phyloP scores from a whole-genome alignment of 306 rosid genomes.

The Morella rubra region DNA sequence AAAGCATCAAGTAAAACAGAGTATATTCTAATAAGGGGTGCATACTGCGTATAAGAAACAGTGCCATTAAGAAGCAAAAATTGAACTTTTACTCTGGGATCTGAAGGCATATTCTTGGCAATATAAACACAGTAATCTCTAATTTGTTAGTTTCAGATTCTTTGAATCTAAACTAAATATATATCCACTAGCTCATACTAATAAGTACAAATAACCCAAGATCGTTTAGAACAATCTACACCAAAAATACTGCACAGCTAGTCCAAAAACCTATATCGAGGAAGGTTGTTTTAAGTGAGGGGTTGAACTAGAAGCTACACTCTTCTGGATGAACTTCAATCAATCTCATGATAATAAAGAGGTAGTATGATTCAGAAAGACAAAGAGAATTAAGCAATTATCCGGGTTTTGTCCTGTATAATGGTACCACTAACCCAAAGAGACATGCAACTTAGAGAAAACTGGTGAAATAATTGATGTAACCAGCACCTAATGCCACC shows the following conservation, averaged over 20 bases:
- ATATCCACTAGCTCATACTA: not conserved
- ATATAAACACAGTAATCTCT: not conserved
- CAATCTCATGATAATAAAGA: not conserved
- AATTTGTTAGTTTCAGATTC: not conserved
- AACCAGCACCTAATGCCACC: not conserved
- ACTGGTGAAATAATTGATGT: not conserved
- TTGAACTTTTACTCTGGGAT: not conserved
- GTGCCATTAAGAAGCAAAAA: not conserved
- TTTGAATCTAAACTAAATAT: constrained; percentile 2
- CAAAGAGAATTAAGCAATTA: not conserved
- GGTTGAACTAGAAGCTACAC: not conserved
- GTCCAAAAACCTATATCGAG: not conserved
- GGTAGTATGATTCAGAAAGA: not conserved
- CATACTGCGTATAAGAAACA: not conserved
- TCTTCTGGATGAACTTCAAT: not conserved
- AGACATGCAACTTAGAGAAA: not conserved
- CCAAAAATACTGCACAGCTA: not conserved
- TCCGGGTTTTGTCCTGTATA: not conserved
- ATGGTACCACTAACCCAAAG: not conserved
- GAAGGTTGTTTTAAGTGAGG: not conserved
- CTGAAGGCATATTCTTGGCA: not conserved
- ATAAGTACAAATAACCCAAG: not conserved
- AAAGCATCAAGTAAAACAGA: constrained; percentile 30
- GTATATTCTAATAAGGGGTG: constrained; percentile 9
- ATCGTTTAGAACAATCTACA: not conserved